Percentiles rank a stretch among this genome's conserved stretches.
Conservation (phyloP, 495 filamentous ascomycete genomes). For the Neurospora tetraspora region DNA sequence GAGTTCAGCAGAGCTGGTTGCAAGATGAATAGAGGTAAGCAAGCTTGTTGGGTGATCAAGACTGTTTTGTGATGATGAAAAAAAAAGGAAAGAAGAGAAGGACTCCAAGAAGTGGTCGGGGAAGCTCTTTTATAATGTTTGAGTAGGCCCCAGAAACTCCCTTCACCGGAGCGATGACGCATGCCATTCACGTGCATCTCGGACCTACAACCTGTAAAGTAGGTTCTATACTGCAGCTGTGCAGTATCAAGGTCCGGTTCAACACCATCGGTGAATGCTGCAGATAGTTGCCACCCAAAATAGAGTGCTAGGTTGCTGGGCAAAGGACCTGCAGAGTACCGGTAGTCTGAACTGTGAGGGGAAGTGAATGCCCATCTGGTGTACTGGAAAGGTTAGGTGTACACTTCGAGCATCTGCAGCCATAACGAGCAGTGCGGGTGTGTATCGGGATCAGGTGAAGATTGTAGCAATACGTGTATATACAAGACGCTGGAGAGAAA, state of each 20-base stretch:
- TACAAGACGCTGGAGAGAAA: not conserved
- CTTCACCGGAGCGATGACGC: too few species aligned
- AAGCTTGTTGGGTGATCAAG: not conserved
- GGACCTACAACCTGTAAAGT: too few species aligned
- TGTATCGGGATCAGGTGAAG: not conserved
- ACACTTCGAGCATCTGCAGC: not conserved
- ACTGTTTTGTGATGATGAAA: not conserved
- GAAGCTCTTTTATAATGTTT: not conserved
- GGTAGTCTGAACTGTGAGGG: not conserved
- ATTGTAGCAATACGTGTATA: not conserved
- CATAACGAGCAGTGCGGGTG: not conserved
- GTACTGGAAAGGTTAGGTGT: not conserved
- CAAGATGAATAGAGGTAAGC: not conserved
- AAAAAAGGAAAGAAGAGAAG: not conserved
- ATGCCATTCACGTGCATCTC: too few species aligned
- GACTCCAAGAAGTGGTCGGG: not conserved
- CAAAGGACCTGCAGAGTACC: too few species aligned
- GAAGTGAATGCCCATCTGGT: not conserved
- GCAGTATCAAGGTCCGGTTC: too few species aligned
- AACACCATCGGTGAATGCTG: not conserved
- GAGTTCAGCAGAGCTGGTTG: not conserved
- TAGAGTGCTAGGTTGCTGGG: too few species aligned
- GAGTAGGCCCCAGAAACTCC: too few species aligned
- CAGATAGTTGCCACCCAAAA: not conserved
- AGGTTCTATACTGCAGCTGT: too few species aligned